phyloP scores from a whole-genome alignment of 176 grass and related monocot genomes.

The Avena sativa region DNA sequence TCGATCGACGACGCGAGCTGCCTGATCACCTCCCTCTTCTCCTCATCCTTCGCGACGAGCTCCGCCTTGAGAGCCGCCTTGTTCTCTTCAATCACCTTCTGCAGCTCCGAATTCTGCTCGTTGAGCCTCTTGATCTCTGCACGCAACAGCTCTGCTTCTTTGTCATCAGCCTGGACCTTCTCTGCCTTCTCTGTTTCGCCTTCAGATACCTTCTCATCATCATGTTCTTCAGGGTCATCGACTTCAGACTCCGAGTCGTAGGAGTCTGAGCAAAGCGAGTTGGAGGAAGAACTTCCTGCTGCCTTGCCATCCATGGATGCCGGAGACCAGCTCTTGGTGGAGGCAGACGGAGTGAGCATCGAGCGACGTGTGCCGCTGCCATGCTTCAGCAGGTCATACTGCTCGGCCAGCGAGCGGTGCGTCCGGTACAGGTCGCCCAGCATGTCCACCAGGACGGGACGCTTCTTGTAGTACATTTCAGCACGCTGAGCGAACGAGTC shows the following conservation, averaged over 20 bases:
- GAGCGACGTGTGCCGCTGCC: constrained; percentile 38
- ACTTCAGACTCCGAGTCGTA: constrained; percentile 75
- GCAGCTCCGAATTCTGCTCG: constrained; percentile 48
- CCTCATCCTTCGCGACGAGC: constrained; percentile 73
- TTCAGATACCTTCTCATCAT: constrained; percentile 9
- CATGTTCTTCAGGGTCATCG: constrained; percentile 67
- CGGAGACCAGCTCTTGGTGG: constrained; percentile 42
- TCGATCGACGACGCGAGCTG: constrained; percentile 71
- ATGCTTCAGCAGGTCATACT: constrained; percentile 78
- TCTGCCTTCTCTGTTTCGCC: not conserved
- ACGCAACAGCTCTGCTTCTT: constrained; percentile 43
- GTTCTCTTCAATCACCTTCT: constrained; percentile 53
- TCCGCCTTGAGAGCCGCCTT: constrained; percentile 38
- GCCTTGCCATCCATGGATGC: constrained; percentile 7
- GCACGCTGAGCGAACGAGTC: constrained; percentile 93
- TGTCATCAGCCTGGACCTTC: constrained; percentile 32
- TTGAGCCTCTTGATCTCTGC: constrained; percentile 42
- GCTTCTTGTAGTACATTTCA: constrained; percentile 95
- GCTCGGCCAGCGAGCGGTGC: constrained; percentile 78
- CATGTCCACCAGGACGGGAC: constrained; percentile 77
- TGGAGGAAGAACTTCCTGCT: constrained; percentile 20
- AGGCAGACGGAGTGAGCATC: constrained; percentile 49
- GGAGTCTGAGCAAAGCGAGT: constrained; percentile 47
- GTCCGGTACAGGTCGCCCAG: constrained; percentile 80
- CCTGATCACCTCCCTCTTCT: constrained; percentile 97